These are phyloP conservation scores for Steccherinum ochraceum DNA, from an alignment of 768 basidiomycete genomes.

Conservation along the genomic window DNA sequence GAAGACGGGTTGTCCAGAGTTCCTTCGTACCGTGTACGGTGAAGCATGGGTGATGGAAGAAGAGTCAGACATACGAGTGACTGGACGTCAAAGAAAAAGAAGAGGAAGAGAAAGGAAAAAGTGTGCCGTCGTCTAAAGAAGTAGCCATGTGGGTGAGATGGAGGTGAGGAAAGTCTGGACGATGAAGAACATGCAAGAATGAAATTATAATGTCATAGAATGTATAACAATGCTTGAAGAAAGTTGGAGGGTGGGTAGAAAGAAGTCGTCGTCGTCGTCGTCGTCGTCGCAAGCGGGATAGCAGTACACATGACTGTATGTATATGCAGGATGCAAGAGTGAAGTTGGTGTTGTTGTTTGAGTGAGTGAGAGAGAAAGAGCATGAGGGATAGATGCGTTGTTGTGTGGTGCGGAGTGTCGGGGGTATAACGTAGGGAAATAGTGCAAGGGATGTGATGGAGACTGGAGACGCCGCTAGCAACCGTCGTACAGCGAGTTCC, in stretches of 20 bases:
- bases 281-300: background rate
- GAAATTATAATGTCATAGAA: background rate
- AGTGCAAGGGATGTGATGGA: too few species aligned
- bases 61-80: too few species aligned
- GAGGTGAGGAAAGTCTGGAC: too few species aligned
- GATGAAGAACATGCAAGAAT: background rate
- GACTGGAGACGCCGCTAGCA: constrained; percentile 31
- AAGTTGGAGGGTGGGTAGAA: too few species aligned
- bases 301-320: background rate
- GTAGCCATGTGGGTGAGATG: background rate
- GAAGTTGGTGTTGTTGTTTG: too few species aligned
- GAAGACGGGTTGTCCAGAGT: background rate
- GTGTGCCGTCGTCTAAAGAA: too few species aligned
- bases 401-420: constrained; percentile 4
- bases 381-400: background rate
- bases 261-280: too few species aligned
- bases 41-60: too few species aligned
- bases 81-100: too few species aligned
- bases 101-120: too few species aligned
- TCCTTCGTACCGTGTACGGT: background rate
- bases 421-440: constrained; percentile 12
- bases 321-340: too few species aligned
- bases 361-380: background rate
- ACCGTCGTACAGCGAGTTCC: constrained; percentile 42
- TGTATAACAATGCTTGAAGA: too few species aligned